Evolutionary conservation across 2,329 filamentous ascomycete species (phyloP), one percentile per base, ranked within the genome.

Genomic region (Penicillium sp.): DNA sequence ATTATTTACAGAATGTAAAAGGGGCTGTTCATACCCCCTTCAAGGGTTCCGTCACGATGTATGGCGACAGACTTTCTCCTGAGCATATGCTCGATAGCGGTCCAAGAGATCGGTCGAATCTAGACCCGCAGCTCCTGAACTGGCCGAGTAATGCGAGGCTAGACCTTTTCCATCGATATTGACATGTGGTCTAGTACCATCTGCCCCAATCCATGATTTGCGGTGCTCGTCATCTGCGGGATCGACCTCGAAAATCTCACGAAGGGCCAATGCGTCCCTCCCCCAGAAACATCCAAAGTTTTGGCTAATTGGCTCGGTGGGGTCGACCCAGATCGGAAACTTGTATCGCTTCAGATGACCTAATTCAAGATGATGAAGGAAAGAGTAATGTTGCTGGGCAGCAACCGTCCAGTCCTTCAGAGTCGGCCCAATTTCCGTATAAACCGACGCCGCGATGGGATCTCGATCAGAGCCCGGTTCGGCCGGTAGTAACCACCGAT

Each of bases 261-360:
- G 72, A 53, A 80, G 75, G 31, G 69, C 67, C n/a, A 75, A 73
- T 42, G 82, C 78, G 60, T 84, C 81, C 27, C 71, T 71, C n/a
- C 81, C 80, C 72, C 79, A 77, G 48, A 85, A 76, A 42, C 79
- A 80, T 41, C 81, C 72, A 58, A 85, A 81, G 60, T 83, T 82
- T 27, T 81, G 78, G 46, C 80, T 82, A 63, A 83, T 76, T 23
- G 80, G 74, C 49, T 75, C 72, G 26, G 78, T 80, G 15, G 79
- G 75, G 44, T 81, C 81, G 53, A 81, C 76, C 70, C 70, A 73
- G 18, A 69, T 49, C 9, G 71, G 62, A 55, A 82, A 83, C 57
- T 78, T 79, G 63, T 84, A 84, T 37, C 69, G 72, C 9, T 71
- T 67, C 23, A 82, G 62, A 43, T 75, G 69, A 26, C 75, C 73